Evolutionary conservation across 192 early-diverging fungal genomes (phyloP).

Genomic region (Anaeromyces robustus): DNA sequence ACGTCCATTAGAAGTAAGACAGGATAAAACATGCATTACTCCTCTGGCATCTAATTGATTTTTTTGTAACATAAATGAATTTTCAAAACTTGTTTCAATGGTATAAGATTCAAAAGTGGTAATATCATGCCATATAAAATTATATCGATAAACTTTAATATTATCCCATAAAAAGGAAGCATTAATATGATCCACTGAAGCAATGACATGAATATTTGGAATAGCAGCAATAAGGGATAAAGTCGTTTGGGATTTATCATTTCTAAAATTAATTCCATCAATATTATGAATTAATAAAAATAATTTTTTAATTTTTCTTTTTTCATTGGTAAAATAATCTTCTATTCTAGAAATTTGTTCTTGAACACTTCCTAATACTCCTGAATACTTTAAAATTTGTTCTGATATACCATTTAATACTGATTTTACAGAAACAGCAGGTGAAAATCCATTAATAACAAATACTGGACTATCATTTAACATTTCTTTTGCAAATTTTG

Average conservation of each 20-base stretch:
- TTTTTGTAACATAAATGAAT: conserved; percentile 33
- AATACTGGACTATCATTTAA: conserved; percentile 44
- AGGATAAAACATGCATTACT: conserved; percentile 63
- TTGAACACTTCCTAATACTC: conserved; percentile 28
- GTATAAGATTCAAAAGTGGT: conserved; percentile 71
- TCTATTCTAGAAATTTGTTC: conserved; percentile 52
- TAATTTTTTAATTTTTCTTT: conserved; percentile 27
- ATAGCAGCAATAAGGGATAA: conserved; percentile 50
- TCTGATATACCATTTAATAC: conserved; percentile 44
- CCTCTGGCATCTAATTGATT: conserved; percentile 46
- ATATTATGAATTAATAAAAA: conserved; percentile 80
- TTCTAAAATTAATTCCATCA: conserved; percentile 61
- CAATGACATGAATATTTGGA: conserved; percentile 58
- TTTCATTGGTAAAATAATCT: conserved; percentile 36
- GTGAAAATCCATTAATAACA: conserved; percentile 77
- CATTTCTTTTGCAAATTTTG: conserved; percentile 42
- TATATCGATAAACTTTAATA: conserved; percentile 42
- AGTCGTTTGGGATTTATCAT: conserved; percentile 43
- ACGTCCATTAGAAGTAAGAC: conserved; percentile 68
- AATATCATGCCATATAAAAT: conserved; percentile 82
- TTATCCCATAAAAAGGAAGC: conserved; percentile 80
- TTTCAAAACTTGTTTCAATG: conserved; percentile 72
- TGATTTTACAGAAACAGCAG: conserved; percentile 51
- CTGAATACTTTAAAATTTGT: conserved; percentile 15
- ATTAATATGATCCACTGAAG: conserved; percentile 83